Evolutionary conservation across 2,329 filamentous ascomycete genomes (phyloP).

Genomic region (Blastomyces gilchristii): DNA sequence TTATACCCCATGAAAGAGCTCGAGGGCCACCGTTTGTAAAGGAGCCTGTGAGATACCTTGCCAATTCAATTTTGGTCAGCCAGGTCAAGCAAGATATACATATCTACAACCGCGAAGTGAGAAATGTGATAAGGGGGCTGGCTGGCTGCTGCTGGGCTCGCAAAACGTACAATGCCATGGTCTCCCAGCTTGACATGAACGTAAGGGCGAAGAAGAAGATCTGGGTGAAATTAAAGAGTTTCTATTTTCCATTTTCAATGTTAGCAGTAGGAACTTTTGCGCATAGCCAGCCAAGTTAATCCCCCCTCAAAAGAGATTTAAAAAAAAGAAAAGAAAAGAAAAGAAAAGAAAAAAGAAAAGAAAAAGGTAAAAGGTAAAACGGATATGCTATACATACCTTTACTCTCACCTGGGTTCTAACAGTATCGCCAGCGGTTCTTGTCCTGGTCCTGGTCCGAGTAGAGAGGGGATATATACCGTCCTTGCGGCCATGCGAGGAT

Average conservation of each 20-base stretch:
- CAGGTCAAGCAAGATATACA: not conserved
- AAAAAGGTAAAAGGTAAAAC: not conserved
- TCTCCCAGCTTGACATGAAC: constrained; percentile 22
- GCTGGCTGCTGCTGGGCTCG: too few relatives aligned
- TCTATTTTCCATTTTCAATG: constrained; percentile 11
- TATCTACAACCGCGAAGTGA: not conserved
- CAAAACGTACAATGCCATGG: constrained; percentile 17
- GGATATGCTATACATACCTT: constrained; percentile 9
- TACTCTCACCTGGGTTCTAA: constrained; percentile 11
- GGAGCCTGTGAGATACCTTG: constrained; percentile 25
- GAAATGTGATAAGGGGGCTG: not conserved
- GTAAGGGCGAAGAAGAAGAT: constrained; percentile 23
- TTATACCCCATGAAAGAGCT: constrained; percentile 24
- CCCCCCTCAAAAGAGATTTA: too few relatives aligned
- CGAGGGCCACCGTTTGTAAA: constrained; percentile 28
- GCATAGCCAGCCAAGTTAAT: not conserved
- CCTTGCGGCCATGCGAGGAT: not conserved
- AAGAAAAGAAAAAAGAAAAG: too few relatives aligned
- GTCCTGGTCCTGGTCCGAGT: not conserved
- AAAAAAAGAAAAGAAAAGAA: too few relatives aligned
- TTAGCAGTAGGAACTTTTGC: not conserved
- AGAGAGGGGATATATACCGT: not conserved
- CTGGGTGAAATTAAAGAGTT: constrained; percentile 21
- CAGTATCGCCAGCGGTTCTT: not conserved
- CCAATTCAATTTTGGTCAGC: not conserved